phyloP scores from a whole-genome alignment of 169 alveolate genomes.

The Plasmodium adleri region DNA sequence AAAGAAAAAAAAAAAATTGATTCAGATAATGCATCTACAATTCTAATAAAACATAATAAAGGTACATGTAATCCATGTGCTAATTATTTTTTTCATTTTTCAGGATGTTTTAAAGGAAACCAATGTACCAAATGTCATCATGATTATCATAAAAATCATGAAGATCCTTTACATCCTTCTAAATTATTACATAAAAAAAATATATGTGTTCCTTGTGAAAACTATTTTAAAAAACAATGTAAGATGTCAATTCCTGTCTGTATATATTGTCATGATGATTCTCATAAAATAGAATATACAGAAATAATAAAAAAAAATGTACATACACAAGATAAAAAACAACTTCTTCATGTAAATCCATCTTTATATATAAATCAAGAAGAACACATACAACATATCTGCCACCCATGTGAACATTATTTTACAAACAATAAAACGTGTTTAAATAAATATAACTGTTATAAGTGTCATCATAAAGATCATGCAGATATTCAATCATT shows the following conservation, averaged over 20 bases:
- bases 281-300: neutral
- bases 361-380: constrained; percentile 2
- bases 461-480: constrained; percentile 23
- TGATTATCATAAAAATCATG: constrained; percentile 33
- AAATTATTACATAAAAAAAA: constrained; percentile 16
- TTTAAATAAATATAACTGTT: constrained; percentile 6
- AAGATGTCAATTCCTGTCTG: constrained; percentile 22
- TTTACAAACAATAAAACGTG: constrained; percentile 16
- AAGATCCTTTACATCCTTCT: constrained; percentile 28
- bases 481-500: constrained; percentile 35
- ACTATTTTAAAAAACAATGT: constrained; percentile 27
- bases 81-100: constrained; percentile 21
- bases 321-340: neutral
- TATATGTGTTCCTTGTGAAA: constrained; percentile 17
- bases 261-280: constrained; percentile 27
- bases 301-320: neutral
- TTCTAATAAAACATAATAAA: constrained; percentile 23
- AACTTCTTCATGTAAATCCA: constrained; percentile 10
- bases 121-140: constrained; percentile 33
- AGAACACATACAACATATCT: constrained; percentile 14
- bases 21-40: neutral
- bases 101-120: constrained; percentile 23
- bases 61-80: constrained; percentile 44
- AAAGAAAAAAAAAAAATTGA: neutral
- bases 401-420: constrained; percentile 22